A percentile compares a stretch with the other conserved stretches of the same genome.
Conservation (phyloP, 192 early-diverging fungal species). For the Coemansia reversa region DNA sequence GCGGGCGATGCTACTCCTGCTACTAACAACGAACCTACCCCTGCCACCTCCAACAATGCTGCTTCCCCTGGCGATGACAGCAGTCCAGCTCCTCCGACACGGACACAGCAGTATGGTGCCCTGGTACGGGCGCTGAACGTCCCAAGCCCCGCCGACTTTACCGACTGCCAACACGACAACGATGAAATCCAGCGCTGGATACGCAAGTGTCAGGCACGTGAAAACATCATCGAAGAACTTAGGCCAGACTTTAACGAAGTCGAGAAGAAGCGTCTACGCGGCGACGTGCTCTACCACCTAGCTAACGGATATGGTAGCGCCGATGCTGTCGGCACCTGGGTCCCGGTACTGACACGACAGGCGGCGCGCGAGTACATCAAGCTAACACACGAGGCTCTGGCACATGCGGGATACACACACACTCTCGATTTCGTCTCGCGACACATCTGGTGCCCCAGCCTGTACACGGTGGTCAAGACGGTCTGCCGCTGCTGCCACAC, state of each 20-base stretch:
- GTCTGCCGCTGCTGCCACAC: not conserved
- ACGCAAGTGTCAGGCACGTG: too few species aligned
- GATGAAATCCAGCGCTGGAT: slow-evolving; percentile 9
- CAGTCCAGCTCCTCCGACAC: not conserved
- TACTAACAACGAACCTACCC: too few species aligned
- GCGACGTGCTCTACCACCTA: slow-evolving; percentile 3
- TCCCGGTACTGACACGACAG: not conserved
- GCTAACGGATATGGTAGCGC: not conserved
- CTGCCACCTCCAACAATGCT: too few species aligned
- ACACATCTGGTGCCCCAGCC: too few species aligned
- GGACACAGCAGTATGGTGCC: not conserved
- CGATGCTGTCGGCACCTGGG: slow-evolving; percentile 6
- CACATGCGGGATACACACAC: slow-evolving; percentile 8
- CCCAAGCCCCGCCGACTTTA: not conserved
- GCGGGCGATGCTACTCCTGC: too few species aligned
- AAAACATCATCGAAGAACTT: not conserved
- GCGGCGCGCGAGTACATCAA: not conserved
- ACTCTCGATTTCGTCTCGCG: not conserved
- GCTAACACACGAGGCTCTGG: slow-evolving; percentile 1
- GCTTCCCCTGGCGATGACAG: not conserved
- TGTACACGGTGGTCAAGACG: not conserved
- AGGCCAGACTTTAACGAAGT: slow-evolving; percentile 9
- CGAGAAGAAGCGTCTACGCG: not conserved
- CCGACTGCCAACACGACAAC: slow-evolving; percentile 3
- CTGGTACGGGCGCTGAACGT: not conserved